Conservation (phyloP, 2,329 filamentous ascomycete species). For the Trichocomaceae sp. region DNA sequence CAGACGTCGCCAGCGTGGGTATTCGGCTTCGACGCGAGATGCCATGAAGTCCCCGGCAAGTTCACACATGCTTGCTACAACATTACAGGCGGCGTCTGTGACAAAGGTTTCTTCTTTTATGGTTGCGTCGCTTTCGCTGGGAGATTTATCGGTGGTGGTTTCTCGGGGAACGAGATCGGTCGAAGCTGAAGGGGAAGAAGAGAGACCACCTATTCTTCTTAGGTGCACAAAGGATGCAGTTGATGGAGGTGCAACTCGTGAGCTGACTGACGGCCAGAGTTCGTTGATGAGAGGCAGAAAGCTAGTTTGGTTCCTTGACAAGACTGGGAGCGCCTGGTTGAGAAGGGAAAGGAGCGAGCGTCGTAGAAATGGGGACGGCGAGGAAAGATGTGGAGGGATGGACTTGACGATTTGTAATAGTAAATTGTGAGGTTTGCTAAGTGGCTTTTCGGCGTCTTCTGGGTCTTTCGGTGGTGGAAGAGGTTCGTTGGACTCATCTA, state of each 20-base stretch:
- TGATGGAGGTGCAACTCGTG: slow-evolving; percentile 31
- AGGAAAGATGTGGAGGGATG: slow-evolving; percentile 85
- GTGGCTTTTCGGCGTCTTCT: slow-evolving; percentile 52
- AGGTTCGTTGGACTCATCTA: slow-evolving; percentile 26
- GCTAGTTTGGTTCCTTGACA: slow-evolving; percentile 69
- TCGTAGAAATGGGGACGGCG: slow-evolving; percentile 70
- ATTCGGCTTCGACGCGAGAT: slow-evolving; percentile 67
- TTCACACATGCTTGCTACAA: slow-evolving; percentile 62
- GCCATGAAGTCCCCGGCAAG: slow-evolving; percentile 75
- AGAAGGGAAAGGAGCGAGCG: slow-evolving; percentile 73
- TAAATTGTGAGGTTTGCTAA: slow-evolving; percentile 71
- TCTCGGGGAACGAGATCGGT: slow-evolving; percentile 55
- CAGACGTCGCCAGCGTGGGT: slow-evolving; percentile 36
- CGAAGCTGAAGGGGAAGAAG: slow-evolving; percentile 7
- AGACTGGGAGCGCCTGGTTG: slow-evolving; percentile 61
- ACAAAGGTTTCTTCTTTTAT: slow-evolving; percentile 45
- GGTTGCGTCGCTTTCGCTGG: slow-evolving; percentile 8
- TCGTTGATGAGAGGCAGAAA: slow-evolving; percentile 87
- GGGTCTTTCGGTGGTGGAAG: slow-evolving; percentile 40
- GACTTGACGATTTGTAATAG: slow-evolving; percentile 74
- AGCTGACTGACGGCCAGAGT: slow-evolving; percentile 72
- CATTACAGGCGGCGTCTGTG: slow-evolving; percentile 60
- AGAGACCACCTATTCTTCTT: slow-evolving; percentile 10
- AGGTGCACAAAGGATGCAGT: slow-evolving; percentile 44
- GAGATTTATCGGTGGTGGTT: slow-evolving; percentile 22